Evolutionary conservation across 441 rosid species (phyloP), one percentile per base, ranked within the genome.

Genomic region (Croton laevigatus): DNA sequence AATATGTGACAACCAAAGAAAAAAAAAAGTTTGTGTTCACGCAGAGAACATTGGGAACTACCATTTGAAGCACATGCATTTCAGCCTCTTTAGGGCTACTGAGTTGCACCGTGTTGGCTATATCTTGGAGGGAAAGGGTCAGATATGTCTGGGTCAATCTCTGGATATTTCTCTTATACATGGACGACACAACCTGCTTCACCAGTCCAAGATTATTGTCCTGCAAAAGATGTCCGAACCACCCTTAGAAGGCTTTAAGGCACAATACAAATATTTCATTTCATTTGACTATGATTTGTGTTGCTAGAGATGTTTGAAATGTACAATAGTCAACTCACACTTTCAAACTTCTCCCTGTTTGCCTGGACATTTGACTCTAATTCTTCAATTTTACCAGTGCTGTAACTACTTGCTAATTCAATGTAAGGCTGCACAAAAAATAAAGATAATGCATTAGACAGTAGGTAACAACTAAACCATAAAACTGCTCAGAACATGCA

Each of bases 41-140:
- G 23, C 5, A 51, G 20, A 13, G 54, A 6, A 55, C 49, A 38
- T 9, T 3, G 2, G 61, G 67, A 64, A 68, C 62, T 85, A 95
- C 97, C 99, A 95, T 95, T 83, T 91, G 99, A 68, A 95, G 99
- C 76, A 95, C 97, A 79, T 88, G 99, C 94, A 87, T 93, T 82
- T 95, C 99, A n/a, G 97, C 99, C 84, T 91, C 99, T 81, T 93
- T 95, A 4, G 97, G 78, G 68, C 86, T 81, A 73, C 71, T 85
- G 71, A 95, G 84, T 74, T 88, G 90, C 80, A 95, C 99, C 34
- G 85, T 86, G 82, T 80, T 85, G 70, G 98, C 98, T 73, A 93
- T 95, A 73, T 93, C 99, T 88, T 95, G 91, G 68, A 93, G 97
- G 48, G 99, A 93, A 69, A 95, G 86, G 68, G 99, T 95, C 83